phyloP scores from a whole-genome alignment of 1,139 yeast species.

The Candida sp. region DNA sequence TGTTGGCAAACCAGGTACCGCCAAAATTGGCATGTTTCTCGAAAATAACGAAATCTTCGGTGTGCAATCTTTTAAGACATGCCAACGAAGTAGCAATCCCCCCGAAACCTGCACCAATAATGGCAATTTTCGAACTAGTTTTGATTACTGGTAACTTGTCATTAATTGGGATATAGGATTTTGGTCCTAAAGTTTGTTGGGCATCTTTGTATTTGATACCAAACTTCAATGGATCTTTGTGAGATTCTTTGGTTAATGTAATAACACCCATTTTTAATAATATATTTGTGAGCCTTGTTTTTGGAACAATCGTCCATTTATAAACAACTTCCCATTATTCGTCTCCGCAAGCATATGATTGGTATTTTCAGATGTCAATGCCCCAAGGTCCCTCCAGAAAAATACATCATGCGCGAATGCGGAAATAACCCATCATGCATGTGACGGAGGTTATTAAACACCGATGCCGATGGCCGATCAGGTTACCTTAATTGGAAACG shows the following conservation, averaged over 20 bases:
- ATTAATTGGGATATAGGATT: conserved; percentile 12
- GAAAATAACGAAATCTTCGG: conserved; percentile 33
- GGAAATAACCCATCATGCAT: no score
- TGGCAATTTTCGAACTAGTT: conserved; percentile 27
- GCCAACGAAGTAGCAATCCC: conserved; percentile 37
- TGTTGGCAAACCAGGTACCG: conserved; percentile 56
- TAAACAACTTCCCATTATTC: no score
- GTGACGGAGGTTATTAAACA: no score
- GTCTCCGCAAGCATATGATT: background rate
- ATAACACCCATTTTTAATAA: conserved; percentile 7
- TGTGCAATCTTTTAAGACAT: conserved; percentile 26
- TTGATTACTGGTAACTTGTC: conserved; percentile 18
- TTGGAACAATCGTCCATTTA: no score
- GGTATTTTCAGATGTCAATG: background rate
- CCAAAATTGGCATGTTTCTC: conserved; percentile 46
- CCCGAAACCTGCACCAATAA: conserved; percentile 49
- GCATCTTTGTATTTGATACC: conserved; percentile 29
- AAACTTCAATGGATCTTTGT: conserved; percentile 28
- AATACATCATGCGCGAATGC: no score
- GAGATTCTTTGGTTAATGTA: conserved; percentile 30
- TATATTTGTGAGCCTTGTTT: no score
- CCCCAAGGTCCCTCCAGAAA: background rate
- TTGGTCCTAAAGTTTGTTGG: conserved; percentile 22
- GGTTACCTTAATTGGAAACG: no score
- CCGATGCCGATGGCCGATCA: no score